Base-by-base conservation (phyloP, 768 basidiomycete genomes). In the Cystofilobasidium macerans region DNA sequence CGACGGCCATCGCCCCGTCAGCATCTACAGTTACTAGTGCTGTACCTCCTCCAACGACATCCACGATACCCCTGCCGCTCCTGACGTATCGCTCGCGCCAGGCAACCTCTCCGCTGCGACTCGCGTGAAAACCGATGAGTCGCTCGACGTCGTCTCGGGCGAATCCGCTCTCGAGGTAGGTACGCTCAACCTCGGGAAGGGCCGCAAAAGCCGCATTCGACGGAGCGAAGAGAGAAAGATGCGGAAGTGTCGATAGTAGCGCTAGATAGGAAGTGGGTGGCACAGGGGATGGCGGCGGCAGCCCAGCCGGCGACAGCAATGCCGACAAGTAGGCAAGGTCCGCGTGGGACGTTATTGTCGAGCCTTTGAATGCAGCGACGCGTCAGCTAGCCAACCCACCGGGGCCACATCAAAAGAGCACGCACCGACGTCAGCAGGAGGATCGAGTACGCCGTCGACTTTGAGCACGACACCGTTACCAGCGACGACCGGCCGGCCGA, bases 141-240 rank as follows among this genome's bases (percentile, higher is more conserved):
- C 82, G 83, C 16, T 77, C 77, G 26, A 94, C 79, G 72, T 95
- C 95, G 70, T 87, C 84, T 18, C 82, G 78, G 0, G 93, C 89
- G 71, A 86, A 94, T 67, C 84, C 83, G 71, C 88, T 91, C 77
- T 93, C 88, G 16, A 99, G 80, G 75, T 95, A 99, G 4, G 87
- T 75, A 53, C 85, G 83, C 74, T 98, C 92, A 59, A 89, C 82
- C 12, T 79, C 80, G 68, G 88, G 82, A 40, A 99, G 78, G 13
- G 76, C 77, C n/a, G 84, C 77, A 85, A 90, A 98, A 16, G 94
- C 95, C 40, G 82, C 76, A 74, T 95, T 82, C 30, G 86, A 80
- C 0, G 95, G 94, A 9, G 94, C 82, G 75, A 99, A 99, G 33
- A 98, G 70, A 0, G 95, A 95, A 53, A 94, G 77, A 72, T 85